These are phyloP conservation scores for Lippia alba DNA, from an alignment of 305 asterid genomes.

Conservation along the genomic window DNA sequence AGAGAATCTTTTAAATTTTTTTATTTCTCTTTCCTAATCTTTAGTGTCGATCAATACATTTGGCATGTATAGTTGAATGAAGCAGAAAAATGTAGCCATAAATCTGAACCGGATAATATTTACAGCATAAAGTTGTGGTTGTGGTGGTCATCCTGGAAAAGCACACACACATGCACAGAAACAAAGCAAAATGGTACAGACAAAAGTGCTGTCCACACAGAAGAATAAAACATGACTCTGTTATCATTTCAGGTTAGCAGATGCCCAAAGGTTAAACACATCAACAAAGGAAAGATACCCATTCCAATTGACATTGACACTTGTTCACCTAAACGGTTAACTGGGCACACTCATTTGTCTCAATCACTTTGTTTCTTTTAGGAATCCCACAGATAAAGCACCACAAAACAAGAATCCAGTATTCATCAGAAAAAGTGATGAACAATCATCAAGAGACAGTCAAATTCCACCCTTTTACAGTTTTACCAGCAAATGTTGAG, in stretches of 20 bases:
- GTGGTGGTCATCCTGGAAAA: no score
- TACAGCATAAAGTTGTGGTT: slow-evolving; percentile 37
- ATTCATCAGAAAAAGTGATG: slow-evolving; percentile 33
- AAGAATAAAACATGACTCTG: slow-evolving; percentile 50
- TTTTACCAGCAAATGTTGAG: slow-evolving; percentile 36
- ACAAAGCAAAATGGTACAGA: slow-evolving; percentile 20
- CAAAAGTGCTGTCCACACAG: slow-evolving; percentile 29
- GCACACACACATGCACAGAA: slow-evolving; percentile 25
- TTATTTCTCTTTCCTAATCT: no score
- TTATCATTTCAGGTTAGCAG: slow-evolving; percentile 45
- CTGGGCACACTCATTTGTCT: slow-evolving; percentile 45
- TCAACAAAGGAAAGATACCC: slow-evolving; percentile 19
- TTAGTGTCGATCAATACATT: no score
- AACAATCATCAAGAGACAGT: slow-evolving; percentile 35
- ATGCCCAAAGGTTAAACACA: slow-evolving; percentile 40
- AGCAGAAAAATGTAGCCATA: no score
- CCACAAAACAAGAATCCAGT: slow-evolving; percentile 6
- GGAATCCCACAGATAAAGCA: slow-evolving; percentile 46
- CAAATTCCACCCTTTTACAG: slow-evolving; percentile 32
- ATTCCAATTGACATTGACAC: slow-evolving; percentile 40
- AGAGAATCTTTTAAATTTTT: no score
- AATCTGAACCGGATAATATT: no score
- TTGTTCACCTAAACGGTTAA: slow-evolving; percentile 40
- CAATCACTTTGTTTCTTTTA: slow-evolving; percentile 41
- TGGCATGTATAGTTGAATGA: no score